Evolutionary conservation across 2,329 filamentous ascomycete genomes (phyloP), one percentile per base, ranked within the genome.

Genomic region (Botrytis fabae): DNA sequence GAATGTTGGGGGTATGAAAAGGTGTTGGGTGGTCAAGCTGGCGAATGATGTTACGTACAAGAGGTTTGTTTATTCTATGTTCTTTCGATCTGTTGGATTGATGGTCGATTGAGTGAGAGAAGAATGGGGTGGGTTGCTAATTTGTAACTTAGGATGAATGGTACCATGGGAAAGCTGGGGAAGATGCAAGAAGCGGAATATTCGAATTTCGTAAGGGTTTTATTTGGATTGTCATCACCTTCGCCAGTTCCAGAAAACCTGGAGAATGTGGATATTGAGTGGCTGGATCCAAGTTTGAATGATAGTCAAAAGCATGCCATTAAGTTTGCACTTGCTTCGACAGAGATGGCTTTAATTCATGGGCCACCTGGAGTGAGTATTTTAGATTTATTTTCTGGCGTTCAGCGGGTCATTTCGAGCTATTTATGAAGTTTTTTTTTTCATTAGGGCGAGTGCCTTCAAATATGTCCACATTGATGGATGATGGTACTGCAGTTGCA

Each of bases 301-400:
- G 87, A 89, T 20, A 90, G 88, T 20, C 90, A 92, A 79, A 91
- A 90, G 77, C 88, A 91, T 73, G 90, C 90, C 25, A 89, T 92
- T 73, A 83, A 89, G n/a, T 99, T 98, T 80, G 94, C 95, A 0
- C 84, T 99, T 71, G 92, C 91, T 10, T 92, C 93, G 1, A 87
- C 86, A 70, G 94, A 98, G 79, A 88, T 98, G 42, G 93, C 94
- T 3, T 85, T 98, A 74, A 97, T 99, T 71, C 96, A 99, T 80
- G 96, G 96, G 0, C 96, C 96, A 0, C 96, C 96, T 0, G 96
- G 96, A 1, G 89, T 89, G 82, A 80, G 86, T 82, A 40, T 9
- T 70, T 18, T 32, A 64, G 42, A 16, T 7, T n/a, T 54, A 66
- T 20, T 40, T 54, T 35, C 22, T 57, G 12, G 18, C 25, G 54